These are phyloP conservation scores for Cucumis melo DNA, from an alignment of 306 rosid species.

Conservation along the genomic window DNA sequence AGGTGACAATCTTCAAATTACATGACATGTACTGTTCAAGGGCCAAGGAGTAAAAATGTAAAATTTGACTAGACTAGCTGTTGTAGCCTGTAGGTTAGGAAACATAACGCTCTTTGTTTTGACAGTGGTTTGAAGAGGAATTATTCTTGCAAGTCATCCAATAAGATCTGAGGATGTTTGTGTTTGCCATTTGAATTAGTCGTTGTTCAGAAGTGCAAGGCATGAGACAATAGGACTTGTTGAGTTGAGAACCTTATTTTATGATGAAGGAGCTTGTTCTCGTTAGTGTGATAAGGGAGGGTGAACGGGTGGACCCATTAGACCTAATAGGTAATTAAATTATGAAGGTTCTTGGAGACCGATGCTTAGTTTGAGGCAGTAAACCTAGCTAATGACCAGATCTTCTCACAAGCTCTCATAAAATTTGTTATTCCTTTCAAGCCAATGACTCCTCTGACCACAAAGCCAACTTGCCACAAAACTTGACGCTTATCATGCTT, in stretches of 20 bases:
- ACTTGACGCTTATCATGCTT: neutral
- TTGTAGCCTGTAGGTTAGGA: neutral
- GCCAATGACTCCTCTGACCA: neutral
- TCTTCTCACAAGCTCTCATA: neutral
- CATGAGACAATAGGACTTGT: neutral
- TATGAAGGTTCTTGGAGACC: neutral
- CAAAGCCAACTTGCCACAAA: neutral
- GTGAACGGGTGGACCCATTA: neutral
- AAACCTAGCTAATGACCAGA: neutral
- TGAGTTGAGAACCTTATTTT: neutral
- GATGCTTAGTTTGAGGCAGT: neutral
- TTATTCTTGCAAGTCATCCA: neutral
- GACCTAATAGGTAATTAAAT: neutral
- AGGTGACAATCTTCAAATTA: neutral
- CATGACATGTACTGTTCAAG: neutral
- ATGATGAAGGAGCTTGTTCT: neutral
- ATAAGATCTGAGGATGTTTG: neutral
- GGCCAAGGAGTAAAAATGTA: neutral
- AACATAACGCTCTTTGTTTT: neutral
- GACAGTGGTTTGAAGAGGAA: neutral
- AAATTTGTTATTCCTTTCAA: neutral
- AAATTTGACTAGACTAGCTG: neutral
- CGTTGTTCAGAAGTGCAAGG: neutral
- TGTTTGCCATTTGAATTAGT: neutral
- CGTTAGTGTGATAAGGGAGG: neutral